These are phyloP conservation scores for Podosphaera aphanis DNA, from an alignment of 2,329 filamentous ascomycete genomes.

Conservation along the genomic window DNA sequence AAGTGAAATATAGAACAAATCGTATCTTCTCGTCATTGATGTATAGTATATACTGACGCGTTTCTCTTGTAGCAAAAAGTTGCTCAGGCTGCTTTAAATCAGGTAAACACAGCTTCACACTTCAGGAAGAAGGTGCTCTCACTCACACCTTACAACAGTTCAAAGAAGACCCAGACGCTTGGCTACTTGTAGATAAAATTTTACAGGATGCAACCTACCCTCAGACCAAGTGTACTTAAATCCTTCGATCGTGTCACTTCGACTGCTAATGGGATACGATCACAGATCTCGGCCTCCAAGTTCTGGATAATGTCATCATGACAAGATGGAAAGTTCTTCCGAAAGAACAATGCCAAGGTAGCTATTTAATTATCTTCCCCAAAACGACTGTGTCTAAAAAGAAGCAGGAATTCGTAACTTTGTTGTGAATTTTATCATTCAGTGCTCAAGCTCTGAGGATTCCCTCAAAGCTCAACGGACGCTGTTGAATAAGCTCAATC, in stretches of 20 bases:
- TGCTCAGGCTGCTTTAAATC: constrained; percentile 78
- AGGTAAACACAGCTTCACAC: constrained; percentile 33
- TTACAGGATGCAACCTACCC: constrained; percentile 78
- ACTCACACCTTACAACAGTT: constrained; percentile 34
- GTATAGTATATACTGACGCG: constrained; percentile 17
- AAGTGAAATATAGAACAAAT: constrained; percentile 18
- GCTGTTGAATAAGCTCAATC: constrained; percentile 90
- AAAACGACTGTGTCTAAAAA: constrained; percentile 7
- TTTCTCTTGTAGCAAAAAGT: constrained; percentile 59
- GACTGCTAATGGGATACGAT: constrained; percentile 7
- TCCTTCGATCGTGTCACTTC: not conserved
- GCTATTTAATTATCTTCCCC: constrained; percentile 3
- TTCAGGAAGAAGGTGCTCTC: constrained; percentile 1
- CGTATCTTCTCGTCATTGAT: not conserved
- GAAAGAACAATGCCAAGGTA: constrained; percentile 84
- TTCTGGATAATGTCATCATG: constrained; percentile 94
- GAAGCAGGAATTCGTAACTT: constrained; percentile 83
- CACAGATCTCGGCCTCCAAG: constrained; percentile 74
- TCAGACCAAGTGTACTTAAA: constrained; percentile 73
- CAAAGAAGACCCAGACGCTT: constrained; percentile 95
- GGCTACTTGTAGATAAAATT: constrained; percentile 94
- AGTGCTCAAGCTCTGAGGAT: constrained; percentile 77
- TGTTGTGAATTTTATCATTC: constrained; percentile 94
- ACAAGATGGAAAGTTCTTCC: constrained; percentile 97
- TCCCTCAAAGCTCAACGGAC: constrained; percentile 64